Evolutionary conservation across 2,329 filamentous ascomycete genomes (phyloP), one percentile per base, ranked within the genome.

Genomic region (Arthrobotrys conoides): DNA sequence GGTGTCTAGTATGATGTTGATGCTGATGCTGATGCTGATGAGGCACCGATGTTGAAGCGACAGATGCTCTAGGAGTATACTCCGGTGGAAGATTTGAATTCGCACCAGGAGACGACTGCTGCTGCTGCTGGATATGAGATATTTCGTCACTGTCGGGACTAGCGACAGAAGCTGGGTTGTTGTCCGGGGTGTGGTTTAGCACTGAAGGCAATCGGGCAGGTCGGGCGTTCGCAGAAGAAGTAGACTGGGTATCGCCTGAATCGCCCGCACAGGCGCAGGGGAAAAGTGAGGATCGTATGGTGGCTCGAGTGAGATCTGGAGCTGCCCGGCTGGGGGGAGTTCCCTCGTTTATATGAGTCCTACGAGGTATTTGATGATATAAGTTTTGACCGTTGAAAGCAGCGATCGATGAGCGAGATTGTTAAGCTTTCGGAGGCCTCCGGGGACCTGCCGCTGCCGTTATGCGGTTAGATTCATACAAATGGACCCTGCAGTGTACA

Each of bases 251-350:
- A 55, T 71, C 57, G 73, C 68, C 73, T 63, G 68, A 69, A 69
- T 78, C 68, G 75, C 75, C 75, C 71, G 44, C 36, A 65, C 75
- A 72, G 75, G 75, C 75, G 68, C 75, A 78, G 63, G 68, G 63
- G 64, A 71, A 64, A 20, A 78, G 33, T 78, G 69, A 68, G 63
- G 68, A 71, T 78, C 68, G 75, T 64, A 78, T 78, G 75, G 63
- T 78, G 75, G 55, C 59, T 51, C 57, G 38, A 63, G 41, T 66
- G 51, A 48, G 53, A 12, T 61, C 14, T 16, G 38, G 72, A 76
- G 72, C 72, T 76, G 72, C 71, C 71, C 71, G 64, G 57, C 57
- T 71, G 57, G 72, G 72, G 49, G 71, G 48, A n/a, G 27, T 22
- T 57, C 36, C 66, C 27, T 53, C 30, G 14, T 36, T 44, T 22